A percentile compares a stretch with the other conserved stretches of the same genome.
These are phyloP conservation scores for Lepidium africanum DNA, from an alignment of 345 rosid species.

Conservation along the genomic window DNA sequence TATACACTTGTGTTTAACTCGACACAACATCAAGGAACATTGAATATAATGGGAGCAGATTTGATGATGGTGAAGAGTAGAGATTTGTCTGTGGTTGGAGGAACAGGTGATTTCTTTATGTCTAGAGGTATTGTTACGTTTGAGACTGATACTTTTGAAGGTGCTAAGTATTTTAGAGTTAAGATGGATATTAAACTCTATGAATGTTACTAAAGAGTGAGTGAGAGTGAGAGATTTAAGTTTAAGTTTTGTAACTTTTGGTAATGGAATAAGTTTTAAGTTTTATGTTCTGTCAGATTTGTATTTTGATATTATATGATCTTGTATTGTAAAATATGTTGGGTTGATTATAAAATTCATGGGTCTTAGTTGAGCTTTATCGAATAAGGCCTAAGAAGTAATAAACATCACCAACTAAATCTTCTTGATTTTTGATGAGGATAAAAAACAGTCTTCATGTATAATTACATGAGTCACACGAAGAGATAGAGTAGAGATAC, in stretches of 20 bases:
- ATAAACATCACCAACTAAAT: no score
- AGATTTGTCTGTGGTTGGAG: constrained; percentile 65
- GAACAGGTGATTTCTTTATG: constrained; percentile 83
- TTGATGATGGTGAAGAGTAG: constrained; percentile 57
- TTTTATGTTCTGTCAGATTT: no score
- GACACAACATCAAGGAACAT: constrained; percentile 48
- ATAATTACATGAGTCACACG: no score
- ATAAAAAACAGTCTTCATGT: no score
- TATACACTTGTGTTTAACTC: constrained; percentile 66
- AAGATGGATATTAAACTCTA: constrained; percentile 30
- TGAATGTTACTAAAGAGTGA: constrained; percentile 19
- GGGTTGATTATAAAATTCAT: no score
- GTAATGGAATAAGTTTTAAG: not conserved
- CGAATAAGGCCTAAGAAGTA: no score
- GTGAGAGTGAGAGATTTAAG: not conserved
- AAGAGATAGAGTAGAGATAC: no score
- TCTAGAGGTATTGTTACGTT: constrained; percentile 58
- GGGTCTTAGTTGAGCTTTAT: no score
- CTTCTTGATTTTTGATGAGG: no score
- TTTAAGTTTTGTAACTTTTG: not conserved
- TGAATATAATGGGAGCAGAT: constrained; percentile 61
- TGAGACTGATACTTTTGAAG: constrained; percentile 46
- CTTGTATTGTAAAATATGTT: not conserved
- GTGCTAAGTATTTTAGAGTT: constrained; percentile 51
- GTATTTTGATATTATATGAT: not conserved